Conservation (phyloP, 805 yeast genomes). For the Jamesozyma rosinii region DNA sequence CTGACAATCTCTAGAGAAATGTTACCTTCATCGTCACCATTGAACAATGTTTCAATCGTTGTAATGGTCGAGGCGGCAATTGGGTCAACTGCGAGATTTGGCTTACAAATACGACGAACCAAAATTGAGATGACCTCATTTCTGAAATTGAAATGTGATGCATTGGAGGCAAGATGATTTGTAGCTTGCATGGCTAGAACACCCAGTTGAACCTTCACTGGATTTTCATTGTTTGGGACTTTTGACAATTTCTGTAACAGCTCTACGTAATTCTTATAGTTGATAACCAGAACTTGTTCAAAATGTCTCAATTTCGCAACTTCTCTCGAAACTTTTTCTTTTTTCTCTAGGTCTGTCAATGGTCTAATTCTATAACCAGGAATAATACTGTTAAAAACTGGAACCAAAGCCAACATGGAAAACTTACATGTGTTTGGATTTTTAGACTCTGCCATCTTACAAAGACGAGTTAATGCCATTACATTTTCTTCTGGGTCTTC, state of each 20-base stretch:
- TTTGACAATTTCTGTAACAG: conserved; percentile 38
- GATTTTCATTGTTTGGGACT: conserved; percentile 30
- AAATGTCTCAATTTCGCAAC: conserved; percentile 67
- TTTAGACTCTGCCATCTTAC: conserved; percentile 60
- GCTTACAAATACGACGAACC: conserved; percentile 59
- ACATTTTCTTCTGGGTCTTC: conserved; percentile 88
- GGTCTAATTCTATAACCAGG: conserved; percentile 86
- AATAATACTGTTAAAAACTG: conserved; percentile 74
- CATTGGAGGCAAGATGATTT: conserved; percentile 60
- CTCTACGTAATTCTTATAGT: conserved; percentile 61
- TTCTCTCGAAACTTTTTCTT: conserved; percentile 76
- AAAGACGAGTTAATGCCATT: conserved; percentile 50
- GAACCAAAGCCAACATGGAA: conserved; percentile 68
- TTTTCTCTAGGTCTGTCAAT: conserved; percentile 67
- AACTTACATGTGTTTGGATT: conserved; percentile 60
- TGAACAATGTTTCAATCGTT: conserved; percentile 58
- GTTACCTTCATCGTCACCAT: conserved; percentile 76
- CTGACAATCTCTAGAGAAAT: conserved; percentile 67
- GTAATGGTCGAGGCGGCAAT: conserved; percentile 51
- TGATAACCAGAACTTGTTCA: conserved; percentile 66
- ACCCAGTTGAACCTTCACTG: conserved; percentile 34
- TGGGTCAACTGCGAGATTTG: conserved; percentile 36
- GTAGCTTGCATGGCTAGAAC: conserved; percentile 63
- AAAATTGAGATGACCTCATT: conserved; percentile 62
- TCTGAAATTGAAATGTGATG: conserved; percentile 73